phyloP scores from a whole-genome alignment of 352 stramenopile genomes.

The Globisporangium okanoganense region DNA sequence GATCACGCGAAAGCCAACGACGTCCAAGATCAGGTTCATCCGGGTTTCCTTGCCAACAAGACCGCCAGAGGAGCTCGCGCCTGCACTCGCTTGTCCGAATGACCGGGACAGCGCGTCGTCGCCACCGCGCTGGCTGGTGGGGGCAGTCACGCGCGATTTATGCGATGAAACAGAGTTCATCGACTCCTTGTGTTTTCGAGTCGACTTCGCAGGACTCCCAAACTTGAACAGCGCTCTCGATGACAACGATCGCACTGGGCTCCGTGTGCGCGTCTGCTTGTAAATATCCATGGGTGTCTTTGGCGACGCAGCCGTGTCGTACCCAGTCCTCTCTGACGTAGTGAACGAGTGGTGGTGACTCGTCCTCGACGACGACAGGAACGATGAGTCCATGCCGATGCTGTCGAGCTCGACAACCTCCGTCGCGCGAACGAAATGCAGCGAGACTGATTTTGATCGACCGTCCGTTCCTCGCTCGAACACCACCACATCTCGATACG shows the following conservation, averaged over 20 bases:
- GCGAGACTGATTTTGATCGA: conserved; percentile 47
- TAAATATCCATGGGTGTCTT: conserved; percentile 9
- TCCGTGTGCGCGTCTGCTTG: conserved; percentile 10
- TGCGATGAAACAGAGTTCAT: conserved; percentile 8
- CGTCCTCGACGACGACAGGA: conserved; percentile 19
- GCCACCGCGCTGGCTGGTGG: conserved; percentile 11
- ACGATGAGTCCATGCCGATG: conserved; percentile 39
- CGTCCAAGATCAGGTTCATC: conserved; percentile 67
- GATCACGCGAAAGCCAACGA: conserved; percentile 75
- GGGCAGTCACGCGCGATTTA: conserved; percentile 7
- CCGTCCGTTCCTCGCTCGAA: conserved; percentile 48
- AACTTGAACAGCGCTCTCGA: conserved; percentile 32
- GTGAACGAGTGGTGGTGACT: neutral
- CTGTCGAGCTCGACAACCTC: conserved; percentile 33
- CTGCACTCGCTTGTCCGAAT: conserved; percentile 1
- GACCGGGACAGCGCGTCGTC: conserved; percentile 8
- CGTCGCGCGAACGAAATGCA: conserved; percentile 52
- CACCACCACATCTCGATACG: conserved; percentile 72
- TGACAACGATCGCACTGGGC: conserved; percentile 28
- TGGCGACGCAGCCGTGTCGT: neutral
- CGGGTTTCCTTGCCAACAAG: conserved; percentile 28
- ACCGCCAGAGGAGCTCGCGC: conserved; percentile 1
- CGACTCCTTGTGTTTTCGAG: conserved; percentile 11
- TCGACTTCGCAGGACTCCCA: conserved; percentile 10
- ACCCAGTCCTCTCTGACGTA: neutral